Conservation (phyloP, 345 rosid genomes). For the Brassica cretica region DNA sequence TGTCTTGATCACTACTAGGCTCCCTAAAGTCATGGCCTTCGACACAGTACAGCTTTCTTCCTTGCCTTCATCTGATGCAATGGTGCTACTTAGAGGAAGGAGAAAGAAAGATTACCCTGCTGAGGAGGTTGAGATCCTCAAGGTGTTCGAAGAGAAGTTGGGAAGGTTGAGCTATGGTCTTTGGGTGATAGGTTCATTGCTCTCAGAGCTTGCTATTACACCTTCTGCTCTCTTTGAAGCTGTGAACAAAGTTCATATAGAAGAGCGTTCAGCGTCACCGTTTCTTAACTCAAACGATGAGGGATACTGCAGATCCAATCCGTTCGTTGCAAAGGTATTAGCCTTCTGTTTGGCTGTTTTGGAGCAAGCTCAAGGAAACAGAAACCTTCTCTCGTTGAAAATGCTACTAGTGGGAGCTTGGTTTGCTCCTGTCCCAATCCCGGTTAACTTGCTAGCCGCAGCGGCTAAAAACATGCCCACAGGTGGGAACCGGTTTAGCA, state of each 20-base stretch:
- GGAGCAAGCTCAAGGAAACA: constrained; percentile 62
- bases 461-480: constrained; percentile 70
- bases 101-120: constrained; percentile 63
- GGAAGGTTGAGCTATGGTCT: constrained; percentile 77
- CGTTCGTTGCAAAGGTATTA: constrained; percentile 63
- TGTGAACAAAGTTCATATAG: constrained; percentile 61
- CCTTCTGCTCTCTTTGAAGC: constrained; percentile 80
- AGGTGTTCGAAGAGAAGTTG: constrained; percentile 65
- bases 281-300: constrained; percentile 51
- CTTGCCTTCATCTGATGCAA: constrained; percentile 63
- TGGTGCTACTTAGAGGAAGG: constrained; percentile 66
- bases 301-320: constrained; percentile 69
- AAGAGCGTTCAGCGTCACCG: constrained; percentile 50
- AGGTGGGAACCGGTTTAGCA: constrained; percentile 51
- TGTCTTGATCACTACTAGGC: constrained; percentile 78
- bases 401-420: constrained; percentile 89
- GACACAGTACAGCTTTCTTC: constrained; percentile 61
- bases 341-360: constrained; percentile 58
- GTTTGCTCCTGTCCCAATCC: constrained; percentile 78
- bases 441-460: constrained; percentile 57
- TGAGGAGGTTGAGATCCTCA: constrained; percentile 64
- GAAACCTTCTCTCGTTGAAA: constrained; percentile 62
- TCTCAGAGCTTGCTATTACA: constrained; percentile 65
- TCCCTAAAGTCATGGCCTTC: constrained; percentile 74
- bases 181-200: constrained; percentile 71